Evolutionary conservation across 495 filamentous ascomycete genomes (phyloP).

Genomic region (Rhypophila decipiens): DNA sequence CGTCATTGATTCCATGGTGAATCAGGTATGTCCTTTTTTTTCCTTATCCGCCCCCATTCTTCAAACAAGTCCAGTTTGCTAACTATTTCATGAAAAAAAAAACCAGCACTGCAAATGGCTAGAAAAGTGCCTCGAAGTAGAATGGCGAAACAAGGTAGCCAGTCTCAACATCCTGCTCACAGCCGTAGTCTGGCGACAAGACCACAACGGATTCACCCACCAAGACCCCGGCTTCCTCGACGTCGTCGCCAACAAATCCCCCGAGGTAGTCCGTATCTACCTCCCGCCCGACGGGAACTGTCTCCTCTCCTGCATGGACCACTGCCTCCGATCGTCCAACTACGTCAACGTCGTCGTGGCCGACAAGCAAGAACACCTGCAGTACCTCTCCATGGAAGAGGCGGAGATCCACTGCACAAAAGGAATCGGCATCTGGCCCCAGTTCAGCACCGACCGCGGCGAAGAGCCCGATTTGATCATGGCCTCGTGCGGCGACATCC

Average conservation of each 20-base stretch:
- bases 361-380: conserved; percentile 70
- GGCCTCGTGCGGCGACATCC: conserved; percentile 64
- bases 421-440: conserved; percentile 48
- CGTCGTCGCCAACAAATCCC: conserved; percentile 67
- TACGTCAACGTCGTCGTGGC: conserved; percentile 73
- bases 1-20: conserved; percentile 73
- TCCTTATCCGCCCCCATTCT: no score
- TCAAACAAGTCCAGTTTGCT: no score
- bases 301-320: conserved; percentile 60
- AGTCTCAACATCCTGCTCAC: conserved; percentile 71
- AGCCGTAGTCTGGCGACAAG: conserved; percentile 69
- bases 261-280: conserved; percentile 70
- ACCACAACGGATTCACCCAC: conserved; percentile 76
- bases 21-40: conserved; percentile 36
- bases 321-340: conserved; percentile 62
- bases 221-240: conserved; percentile 74
- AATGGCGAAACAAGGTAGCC: conserved; percentile 60
- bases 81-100: conserved; percentile 12
- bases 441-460: conserved; percentile 49
- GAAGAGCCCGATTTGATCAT: conserved; percentile 62
- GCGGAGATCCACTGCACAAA: conserved; percentile 67
- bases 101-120: conserved; percentile 69
- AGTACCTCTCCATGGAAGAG: conserved; percentile 61
- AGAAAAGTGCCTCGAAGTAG: conserved; percentile 65
- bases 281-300: conserved; percentile 70